phyloP scores from a whole-genome alignment of 2,329 filamentous ascomycete species.

The Huntiella abstrusa region DNA sequence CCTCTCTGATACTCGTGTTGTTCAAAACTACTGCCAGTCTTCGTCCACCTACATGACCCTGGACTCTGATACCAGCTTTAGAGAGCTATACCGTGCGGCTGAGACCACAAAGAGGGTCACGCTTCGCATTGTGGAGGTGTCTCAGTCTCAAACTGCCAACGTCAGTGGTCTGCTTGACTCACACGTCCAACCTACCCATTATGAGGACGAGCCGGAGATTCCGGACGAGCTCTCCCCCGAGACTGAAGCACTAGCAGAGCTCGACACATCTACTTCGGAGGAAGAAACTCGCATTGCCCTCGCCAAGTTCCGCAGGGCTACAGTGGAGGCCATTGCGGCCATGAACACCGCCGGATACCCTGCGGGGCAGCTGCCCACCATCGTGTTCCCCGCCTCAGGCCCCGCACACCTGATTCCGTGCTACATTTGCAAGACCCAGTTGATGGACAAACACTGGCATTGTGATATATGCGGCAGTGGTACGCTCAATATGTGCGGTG shows the following conservation, averaged over 20 bases:
- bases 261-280: too few species aligned
- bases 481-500: constrained; percentile 80
- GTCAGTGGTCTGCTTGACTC: too few species aligned
- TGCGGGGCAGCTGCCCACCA: too few species aligned
- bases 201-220: too few species aligned
- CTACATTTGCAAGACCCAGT: constrained; percentile 67
- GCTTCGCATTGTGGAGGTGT: constrained; percentile 42
- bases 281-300: too few species aligned
- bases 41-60: constrained; percentile 63
- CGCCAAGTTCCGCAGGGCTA: too few species aligned
- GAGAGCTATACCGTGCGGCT: constrained; percentile 87
- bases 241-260: not conserved
- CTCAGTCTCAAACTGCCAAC: too few species aligned
- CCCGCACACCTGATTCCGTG: constrained; percentile 69
- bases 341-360: too few species aligned
- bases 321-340: too few species aligned
- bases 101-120: constrained; percentile 98
- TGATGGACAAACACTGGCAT: constrained; percentile 75
- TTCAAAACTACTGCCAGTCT: constrained; percentile 93
- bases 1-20: constrained; percentile 28
- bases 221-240: not conserved
- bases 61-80: constrained; percentile 71
- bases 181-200: too few species aligned
- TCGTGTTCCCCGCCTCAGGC: too few species aligned
- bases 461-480: constrained; percentile 85